Evolutionary conservation across 1,284 basidiomycete species (phyloP), one percentile per base, ranked within the genome.

Genomic region (Singerocomus inundabilis): DNA sequence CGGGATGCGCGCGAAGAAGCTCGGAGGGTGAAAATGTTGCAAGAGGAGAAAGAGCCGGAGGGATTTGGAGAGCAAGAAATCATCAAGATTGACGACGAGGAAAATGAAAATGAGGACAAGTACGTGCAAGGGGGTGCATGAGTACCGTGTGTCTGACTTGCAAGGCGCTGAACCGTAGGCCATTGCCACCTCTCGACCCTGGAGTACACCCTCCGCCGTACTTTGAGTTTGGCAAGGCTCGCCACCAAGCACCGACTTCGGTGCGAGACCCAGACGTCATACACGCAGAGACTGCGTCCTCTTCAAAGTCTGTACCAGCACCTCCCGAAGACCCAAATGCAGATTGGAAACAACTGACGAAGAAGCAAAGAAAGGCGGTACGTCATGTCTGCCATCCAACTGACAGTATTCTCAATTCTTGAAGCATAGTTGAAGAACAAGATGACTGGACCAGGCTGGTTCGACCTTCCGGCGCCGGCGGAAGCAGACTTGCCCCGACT

Each of bases 401-500:
- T 3, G 30, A 26, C 13, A 10, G 12, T 1, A 9, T 13, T 40
- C 25, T 46, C 35, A 39, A 38, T 21, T 18, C 13, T 30, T 46
- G 30, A 31, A 25, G 21, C 44, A 24, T 54, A 92, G 87, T 66
- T 89, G 31, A 84, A 80, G 63, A 81, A 82, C 54, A 81, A 81
- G 50, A 92, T 91, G 0, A 82, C 91, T 1, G 93, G 93, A 0
- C 80, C 85, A 41, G 78, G 81, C 45, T 99, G 96, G 95, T 94
- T 93, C 61, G 88, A 96, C 61, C 79, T 98, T 51, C 94, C 96
- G 28, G 83, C 91, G 6, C 91, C 93, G 21, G 73, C 84, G 18
- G 84, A 87, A 49, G 82, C 88, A 9, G 84, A 93, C 53, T 75
- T 94, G 6, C 91, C 92, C 30, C 82, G 88, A 50, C 78, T 98